Conservation (phyloP, 2,329 filamentous ascomycete species). For the Botrytis porri region DNA sequence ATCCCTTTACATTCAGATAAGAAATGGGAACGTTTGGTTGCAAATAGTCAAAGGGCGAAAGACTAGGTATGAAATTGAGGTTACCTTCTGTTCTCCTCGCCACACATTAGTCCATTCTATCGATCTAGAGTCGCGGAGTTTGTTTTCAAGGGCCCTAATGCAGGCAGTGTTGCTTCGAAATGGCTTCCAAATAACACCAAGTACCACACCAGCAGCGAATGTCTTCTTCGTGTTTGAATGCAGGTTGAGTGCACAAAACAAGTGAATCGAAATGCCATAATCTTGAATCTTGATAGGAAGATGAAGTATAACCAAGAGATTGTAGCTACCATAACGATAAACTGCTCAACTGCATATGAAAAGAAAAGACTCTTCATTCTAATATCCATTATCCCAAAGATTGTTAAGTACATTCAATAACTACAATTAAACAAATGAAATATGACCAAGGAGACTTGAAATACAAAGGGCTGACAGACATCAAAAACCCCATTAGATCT, state of each 20-base stretch:
- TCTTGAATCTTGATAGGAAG: background rate
- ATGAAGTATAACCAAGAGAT: background rate
- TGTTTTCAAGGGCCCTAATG: background rate
- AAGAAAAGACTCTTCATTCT: background rate
- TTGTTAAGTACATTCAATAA: conserved; percentile 16
- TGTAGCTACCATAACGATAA: background rate
- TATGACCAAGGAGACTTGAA: conserved; percentile 1
- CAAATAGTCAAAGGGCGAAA: background rate
- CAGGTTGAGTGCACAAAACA: background rate
- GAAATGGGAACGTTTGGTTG: background rate
- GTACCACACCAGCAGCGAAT: background rate
- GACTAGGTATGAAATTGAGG: background rate
- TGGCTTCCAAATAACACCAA: background rate
- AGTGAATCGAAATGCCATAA: background rate
- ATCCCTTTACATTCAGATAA: background rate
- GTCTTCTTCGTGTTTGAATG: background rate
- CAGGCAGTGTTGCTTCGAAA: background rate
- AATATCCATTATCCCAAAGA: conserved; percentile 3
- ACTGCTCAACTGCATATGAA: background rate
- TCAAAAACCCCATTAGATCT: conserved; percentile 8
- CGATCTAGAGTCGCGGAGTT: background rate
- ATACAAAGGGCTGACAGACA: conserved; percentile 13
- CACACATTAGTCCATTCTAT: background rate
- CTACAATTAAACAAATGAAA: background rate
- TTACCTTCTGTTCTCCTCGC: background rate